phyloP scores from a whole-genome alignment of 1,284 basidiomycete genomes.

The Neonothopanus nambi region DNA sequence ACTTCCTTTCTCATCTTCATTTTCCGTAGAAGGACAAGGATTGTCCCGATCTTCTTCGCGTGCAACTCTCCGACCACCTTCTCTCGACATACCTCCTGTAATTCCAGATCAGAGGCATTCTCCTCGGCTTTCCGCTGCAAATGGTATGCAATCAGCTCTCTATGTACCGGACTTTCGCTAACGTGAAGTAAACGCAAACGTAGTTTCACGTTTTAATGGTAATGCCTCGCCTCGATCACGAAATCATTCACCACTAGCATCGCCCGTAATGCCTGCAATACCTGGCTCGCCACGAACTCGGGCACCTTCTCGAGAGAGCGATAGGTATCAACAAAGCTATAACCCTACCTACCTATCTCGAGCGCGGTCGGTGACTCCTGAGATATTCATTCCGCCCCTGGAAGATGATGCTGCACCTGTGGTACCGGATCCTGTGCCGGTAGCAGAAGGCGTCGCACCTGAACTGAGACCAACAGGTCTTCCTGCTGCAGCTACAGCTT shows the following conservation, averaged over 20 bases:
- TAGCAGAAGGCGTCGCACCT: background rate
- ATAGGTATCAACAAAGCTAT: slow-evolving; percentile 1
- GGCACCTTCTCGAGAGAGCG: background rate
- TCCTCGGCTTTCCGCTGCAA: slow-evolving; percentile 1
- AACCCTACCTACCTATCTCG: background rate
- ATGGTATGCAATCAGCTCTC: background rate
- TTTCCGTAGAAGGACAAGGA: too few species aligned
- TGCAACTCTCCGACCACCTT: too few species aligned
- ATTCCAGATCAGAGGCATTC: background rate
- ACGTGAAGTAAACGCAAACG: too few species aligned
- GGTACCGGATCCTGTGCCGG: slow-evolving; percentile 8
- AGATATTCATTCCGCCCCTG: slow-evolving; percentile 13
- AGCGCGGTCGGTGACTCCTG: slow-evolving; percentile 4
- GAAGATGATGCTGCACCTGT: background rate
- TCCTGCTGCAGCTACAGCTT: background rate
- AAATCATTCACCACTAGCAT: background rate
- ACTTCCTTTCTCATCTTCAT: too few species aligned
- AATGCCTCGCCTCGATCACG: background rate
- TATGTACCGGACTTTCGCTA: too few species aligned
- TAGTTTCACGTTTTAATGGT: slow-evolving; percentile 1
- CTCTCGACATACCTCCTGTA: too few species aligned
- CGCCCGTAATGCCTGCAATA: too few species aligned
- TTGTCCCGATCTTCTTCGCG: too few species aligned
- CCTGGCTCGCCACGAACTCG: too few species aligned
- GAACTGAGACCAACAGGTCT: background rate